Base-by-base conservation (phyloP, 1,284 basidiomycete species). In the Pholiota adiposa region DNA sequence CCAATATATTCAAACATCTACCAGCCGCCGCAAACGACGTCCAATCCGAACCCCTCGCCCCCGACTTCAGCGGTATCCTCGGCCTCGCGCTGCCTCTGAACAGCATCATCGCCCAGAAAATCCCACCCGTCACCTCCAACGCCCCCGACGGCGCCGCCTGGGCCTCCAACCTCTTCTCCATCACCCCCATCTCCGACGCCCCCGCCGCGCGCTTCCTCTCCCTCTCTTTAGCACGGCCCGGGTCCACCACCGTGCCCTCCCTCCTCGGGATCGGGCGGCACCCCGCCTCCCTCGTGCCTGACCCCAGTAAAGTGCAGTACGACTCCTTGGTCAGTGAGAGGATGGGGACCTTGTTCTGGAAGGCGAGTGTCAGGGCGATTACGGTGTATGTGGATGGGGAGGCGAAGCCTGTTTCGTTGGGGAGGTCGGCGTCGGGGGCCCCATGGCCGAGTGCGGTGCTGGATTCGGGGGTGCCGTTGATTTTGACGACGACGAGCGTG, bases 1-100 rank as follows among this genome's bases (percentile, higher is more conserved):
- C 2, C 29, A 6, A 44, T 8, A 40, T 14, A 14, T 7, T 9
- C 21, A 54, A 19, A 48, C 46, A 16, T 40, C 21, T 44, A 4
- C 6, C 65, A 88, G 88, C 83, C 51, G 86, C 87, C 3, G 88
- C 83, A 2, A 69, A 72, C 33, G 65, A 66, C 23, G 83, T 91
- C 51, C 60, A 72, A 1, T 69, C 75, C 29, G 89, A 92, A 70
- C 81, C 83, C 0, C 79, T 91, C 4, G 73, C 78, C 1, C 65
- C 76, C 4, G 59, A 72, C 11, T 92, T 87, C 69, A 78, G 74
- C 60, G 89, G 90, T 31, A 79, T 92, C 51, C 77, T 92, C 3
- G 90, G 90, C n/a, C 83, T 92, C 40, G 87, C 89, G 1, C 83
- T 90, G 19, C 87, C 90, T 19, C 72, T 76, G 36, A 84, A 90